Percentiles rank a stretch among this genome's conserved stretches.
These are phyloP conservation scores for Lophiotrema nucula DNA, from an alignment of 495 filamentous ascomycete species.

Conservation along the genomic window DNA sequence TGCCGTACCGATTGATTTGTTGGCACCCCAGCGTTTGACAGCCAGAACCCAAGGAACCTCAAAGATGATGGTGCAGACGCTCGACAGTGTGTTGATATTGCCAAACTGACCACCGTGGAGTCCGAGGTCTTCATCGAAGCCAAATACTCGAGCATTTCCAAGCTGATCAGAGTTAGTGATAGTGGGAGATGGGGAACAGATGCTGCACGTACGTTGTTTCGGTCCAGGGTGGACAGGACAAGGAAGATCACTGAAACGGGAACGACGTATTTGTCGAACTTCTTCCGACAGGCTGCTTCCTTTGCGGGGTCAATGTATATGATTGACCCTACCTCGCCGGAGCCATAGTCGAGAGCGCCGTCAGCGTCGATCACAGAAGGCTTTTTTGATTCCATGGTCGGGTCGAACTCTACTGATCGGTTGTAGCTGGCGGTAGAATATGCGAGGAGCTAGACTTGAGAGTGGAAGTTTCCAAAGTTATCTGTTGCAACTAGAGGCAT, in stretches of 20 bases:
- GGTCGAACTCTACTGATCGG: not conserved
- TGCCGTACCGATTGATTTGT: constrained; percentile 9
- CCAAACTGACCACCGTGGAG: constrained; percentile 33
- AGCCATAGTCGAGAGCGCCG: constrained; percentile 1
- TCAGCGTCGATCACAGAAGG: not conserved
- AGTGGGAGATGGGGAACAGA: not conserved
- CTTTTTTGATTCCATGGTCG: not conserved
- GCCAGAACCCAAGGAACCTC: constrained; percentile 21
- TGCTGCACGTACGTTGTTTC: constrained; percentile 8
- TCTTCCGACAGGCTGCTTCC: constrained; percentile 8
- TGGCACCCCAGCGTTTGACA: constrained; percentile 14
- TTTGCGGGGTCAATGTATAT: constrained; percentile 1
- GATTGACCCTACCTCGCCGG: constrained; percentile 5
- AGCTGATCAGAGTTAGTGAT: constrained; percentile 7
- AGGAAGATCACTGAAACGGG: constrained; percentile 9
- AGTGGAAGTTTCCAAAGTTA: not conserved
- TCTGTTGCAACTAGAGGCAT: not conserved
- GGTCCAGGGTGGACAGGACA: constrained; percentile 8
- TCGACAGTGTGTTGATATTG: constrained; percentile 35
- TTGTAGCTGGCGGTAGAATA: not conserved
- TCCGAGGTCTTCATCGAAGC: constrained; percentile 34
- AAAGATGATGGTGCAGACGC: constrained; percentile 10
- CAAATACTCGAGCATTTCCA: constrained; percentile 39
- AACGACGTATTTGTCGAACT: constrained; percentile 6
- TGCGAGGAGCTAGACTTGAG: not conserved